Evolutionary conservation across 2,329 filamentous ascomycete species (phyloP), one percentile per base, ranked within the genome.

Genomic region (Pestalotiopsis sp.): DNA sequence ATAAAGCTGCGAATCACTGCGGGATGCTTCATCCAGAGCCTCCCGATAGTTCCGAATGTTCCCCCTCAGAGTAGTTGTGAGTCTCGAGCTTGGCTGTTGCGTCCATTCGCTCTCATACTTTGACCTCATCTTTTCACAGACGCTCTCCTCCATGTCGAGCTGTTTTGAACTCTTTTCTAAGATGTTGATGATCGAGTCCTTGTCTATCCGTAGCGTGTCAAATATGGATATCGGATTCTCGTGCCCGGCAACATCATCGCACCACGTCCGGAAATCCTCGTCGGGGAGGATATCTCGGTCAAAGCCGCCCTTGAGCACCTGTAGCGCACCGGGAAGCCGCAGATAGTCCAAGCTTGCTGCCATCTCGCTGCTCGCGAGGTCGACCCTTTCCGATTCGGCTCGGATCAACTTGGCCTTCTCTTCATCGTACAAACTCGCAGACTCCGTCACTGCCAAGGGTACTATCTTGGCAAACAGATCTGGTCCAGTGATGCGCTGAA

Each of bases 61-160:
- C 69, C 90, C 91, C 67, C 95, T 89, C 64, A 99, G 82, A 0
- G 95, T 98, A 3, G 93, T 91, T 1, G 95, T 99, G 56, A 99
- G 86, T 68, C 93, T 88, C 39, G 93, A 93, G 78, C 95, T 98
- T 12, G 96, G 96, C 76, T 99, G 96, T 76, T 99, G 96, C 20
- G 94, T 97, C 96, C 96, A 99, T 67, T 98, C 95, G 36, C 87
- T 88, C 67, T 95, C 95, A 78, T 98, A 98, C 79, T 99, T 99
- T 13, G 94, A 97, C 61, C 96, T 90, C 96, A 99, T 99, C 85
- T 98, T 99, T 80, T 99, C 96, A 79, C 96, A 99, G 0, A 98
- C 93, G 68, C 93, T 97, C 82, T 98, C 97, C 80, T 99, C 96
- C 90, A 96, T 94, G 73, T 99, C 96, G 57, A 99, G 83, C 75